Percentiles rank a stretch among this genome's conserved stretches.
These are phyloP conservation scores for Aspergillus candidus DNA, from an alignment of 2,329 filamentous ascomycete genomes.

Conservation along the genomic window DNA sequence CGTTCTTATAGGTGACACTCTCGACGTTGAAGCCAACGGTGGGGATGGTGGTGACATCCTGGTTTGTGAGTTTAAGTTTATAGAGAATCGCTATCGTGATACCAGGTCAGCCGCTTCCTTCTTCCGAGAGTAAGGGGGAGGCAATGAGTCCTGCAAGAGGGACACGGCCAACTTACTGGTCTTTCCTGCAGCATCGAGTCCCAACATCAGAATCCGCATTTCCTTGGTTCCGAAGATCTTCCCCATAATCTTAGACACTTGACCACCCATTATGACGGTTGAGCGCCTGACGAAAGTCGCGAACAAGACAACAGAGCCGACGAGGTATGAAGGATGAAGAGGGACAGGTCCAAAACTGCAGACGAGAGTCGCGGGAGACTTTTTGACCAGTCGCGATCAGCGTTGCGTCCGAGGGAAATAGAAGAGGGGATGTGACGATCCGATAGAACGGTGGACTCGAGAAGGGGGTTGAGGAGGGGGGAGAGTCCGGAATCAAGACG, in stretches of 20 bases:
- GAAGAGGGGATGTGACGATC: conserved; percentile 3
- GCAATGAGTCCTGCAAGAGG: neutral
- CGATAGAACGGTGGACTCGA: conserved; percentile 1
- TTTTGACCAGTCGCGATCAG: neutral
- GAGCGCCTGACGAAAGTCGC: conserved; percentile 11
- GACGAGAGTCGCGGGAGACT: no score
- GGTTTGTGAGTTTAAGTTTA: conserved; percentile 89
- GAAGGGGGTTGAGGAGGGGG: conserved; percentile 1
- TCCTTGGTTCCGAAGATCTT: conserved; percentile 99
- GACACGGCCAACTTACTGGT: conserved; percentile 53
- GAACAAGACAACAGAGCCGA: neutral
- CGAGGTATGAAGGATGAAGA: no score
- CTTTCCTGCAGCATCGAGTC: conserved; percentile 96
- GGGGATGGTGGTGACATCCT: conserved; percentile 96
- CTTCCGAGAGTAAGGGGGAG: no score
- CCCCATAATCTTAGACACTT: conserved; percentile 92
- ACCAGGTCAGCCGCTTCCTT: no score
- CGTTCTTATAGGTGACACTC: conserved; percentile 98
- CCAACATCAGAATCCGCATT: conserved; percentile 97
- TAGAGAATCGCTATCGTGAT: conserved; percentile 68
- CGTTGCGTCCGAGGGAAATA: neutral
- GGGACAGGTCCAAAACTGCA: no score
- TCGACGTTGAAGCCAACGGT: conserved; percentile 99
- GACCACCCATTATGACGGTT: conserved; percentile 69
- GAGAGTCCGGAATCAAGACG: neutral